Percentiles rank a stretch among this genome's conserved stretches.
Conservation (phyloP, 345 rosid species). For the Bretschneidera sinensis region DNA sequence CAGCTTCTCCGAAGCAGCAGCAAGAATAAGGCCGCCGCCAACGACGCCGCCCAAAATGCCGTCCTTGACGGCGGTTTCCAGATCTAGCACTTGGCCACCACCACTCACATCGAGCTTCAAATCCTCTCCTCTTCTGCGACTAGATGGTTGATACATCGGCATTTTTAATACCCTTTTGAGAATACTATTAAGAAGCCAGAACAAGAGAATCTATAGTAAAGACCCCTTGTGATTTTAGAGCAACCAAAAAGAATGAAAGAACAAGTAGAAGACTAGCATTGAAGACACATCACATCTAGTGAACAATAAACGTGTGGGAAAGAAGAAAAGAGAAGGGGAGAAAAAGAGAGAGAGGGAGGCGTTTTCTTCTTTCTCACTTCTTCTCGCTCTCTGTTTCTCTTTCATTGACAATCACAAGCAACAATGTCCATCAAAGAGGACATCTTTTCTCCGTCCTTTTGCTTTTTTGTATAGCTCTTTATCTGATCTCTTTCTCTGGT, state of each 20-base stretch:
- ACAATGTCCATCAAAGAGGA: slow-evolving; percentile 20
- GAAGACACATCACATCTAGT: slow-evolving; percentile 4
- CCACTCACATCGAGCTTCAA: slow-evolving; percentile 39
- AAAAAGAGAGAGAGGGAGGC: slow-evolving; percentile 4
- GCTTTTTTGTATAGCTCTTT: slow-evolving; percentile 27
- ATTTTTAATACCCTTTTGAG: slow-evolving; percentile 20
- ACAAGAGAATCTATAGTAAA: slow-evolving; percentile 5
- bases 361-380: slow-evolving; percentile 9
- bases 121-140: slow-evolving; percentile 21
- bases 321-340: slow-evolving; percentile 9
- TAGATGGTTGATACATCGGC: slow-evolving; percentile 52
- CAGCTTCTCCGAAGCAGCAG: slow-evolving; percentile 33
- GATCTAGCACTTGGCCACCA: slow-evolving; percentile 70
- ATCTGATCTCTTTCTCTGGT: slow-evolving; percentile 30
- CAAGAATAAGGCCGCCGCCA: slow-evolving; percentile 28
- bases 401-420: slow-evolving; percentile 25
- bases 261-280: slow-evolving; percentile 9
- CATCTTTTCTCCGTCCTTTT: slow-evolving; percentile 22
- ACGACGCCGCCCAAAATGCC: slow-evolving; percentile 57
- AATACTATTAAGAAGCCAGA: background rate
- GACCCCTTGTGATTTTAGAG: slow-evolving; percentile 3
- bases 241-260: slow-evolving; percentile 3
- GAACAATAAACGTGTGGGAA: slow-evolving; percentile 15
- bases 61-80: slow-evolving; percentile 67
- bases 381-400: slow-evolving; percentile 12